Conservation (phyloP, 495 filamentous ascomycete species). For the Tricharina praecox region DNA sequence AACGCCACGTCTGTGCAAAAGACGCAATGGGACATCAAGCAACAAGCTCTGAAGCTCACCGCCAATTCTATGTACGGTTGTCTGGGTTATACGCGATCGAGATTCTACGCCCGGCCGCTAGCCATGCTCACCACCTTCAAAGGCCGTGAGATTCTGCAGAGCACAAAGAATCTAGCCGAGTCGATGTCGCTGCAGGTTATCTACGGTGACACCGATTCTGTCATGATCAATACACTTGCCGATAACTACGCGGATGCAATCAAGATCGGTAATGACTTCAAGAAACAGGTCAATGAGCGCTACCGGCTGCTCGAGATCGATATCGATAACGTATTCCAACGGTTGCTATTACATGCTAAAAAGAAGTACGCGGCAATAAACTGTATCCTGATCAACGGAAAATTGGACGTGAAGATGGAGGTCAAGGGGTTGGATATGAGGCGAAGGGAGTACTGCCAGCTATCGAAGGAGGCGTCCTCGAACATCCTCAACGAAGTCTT, state of each 20-base stretch:
- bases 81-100: constrained; percentile 84
- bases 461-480: constrained; percentile 84
- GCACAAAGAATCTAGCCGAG: constrained; percentile 88
- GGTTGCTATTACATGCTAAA: constrained; percentile 86
- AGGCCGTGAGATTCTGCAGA: constrained; percentile 88
- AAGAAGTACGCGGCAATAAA: constrained; percentile 99
- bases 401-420: constrained; percentile 83
- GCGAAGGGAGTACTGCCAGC: constrained; percentile 81
- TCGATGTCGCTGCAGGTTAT: constrained; percentile 77
- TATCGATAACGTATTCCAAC: constrained; percentile 92
- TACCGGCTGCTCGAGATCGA: constrained; percentile 90
- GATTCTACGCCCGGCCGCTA: constrained; percentile 88
- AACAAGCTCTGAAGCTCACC: constrained; percentile 87
- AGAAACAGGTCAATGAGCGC: constrained; percentile 66
- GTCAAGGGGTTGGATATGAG: constrained; percentile 98
- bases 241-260: constrained; percentile 58
- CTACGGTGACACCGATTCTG: constrained; percentile 96
- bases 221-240: constrained; percentile 98
- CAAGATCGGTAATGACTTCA: constrained; percentile 45
- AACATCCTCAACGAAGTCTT: constrained; percentile 81
- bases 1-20: constrained; percentile 48
- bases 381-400: constrained; percentile 72
- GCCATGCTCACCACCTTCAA: constrained; percentile 94
- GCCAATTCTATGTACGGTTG: constrained; percentile 99
- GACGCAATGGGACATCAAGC: constrained; percentile 93